Conservation (phyloP, 495 filamentous ascomycete species). For the Penicillium atrosanguineum region DNA sequence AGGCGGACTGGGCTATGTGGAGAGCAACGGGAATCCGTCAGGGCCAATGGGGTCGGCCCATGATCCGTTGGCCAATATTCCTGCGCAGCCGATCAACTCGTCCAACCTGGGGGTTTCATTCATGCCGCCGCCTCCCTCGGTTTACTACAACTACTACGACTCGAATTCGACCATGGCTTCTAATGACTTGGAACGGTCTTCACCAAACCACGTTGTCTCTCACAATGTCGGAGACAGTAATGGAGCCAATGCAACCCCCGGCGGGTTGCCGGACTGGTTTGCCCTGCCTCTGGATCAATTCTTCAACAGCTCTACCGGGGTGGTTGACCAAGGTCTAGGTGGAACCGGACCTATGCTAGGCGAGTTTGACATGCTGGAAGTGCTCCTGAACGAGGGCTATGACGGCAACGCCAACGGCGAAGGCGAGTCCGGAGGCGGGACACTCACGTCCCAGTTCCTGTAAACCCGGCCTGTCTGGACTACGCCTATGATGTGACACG, state of each 20-base stretch:
- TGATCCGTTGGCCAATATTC: conserved; percentile 46
- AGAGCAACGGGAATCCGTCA: conserved; percentile 24
- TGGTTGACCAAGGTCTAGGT: conserved; percentile 49
- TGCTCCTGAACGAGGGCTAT: conserved; percentile 46
- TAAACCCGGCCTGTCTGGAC: conserved; percentile 1
- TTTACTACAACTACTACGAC: conserved; percentile 49
- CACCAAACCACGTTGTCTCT: conserved; percentile 25
- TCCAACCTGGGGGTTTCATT: conserved; percentile 48
- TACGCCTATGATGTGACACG: conserved; percentile 2
- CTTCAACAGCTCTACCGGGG: conserved; percentile 47
- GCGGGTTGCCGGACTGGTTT: conserved; percentile 46
- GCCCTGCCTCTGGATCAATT: conserved; percentile 51
- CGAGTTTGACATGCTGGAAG: conserved; percentile 49
- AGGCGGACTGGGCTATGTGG: conserved; percentile 30
- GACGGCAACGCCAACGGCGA: conserved; percentile 33
- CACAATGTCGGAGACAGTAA: conserved; percentile 32
- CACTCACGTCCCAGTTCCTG: conserved; percentile 22
- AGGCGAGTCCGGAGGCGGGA: conserved; percentile 19
- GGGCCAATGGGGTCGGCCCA: conserved; percentile 31
- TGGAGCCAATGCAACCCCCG: conserved; percentile 24
- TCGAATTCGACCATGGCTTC: conserved; percentile 33
- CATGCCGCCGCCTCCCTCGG: conserved; percentile 49
- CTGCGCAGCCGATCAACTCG: conserved; percentile 48
- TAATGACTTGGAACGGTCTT: conserved; percentile 30
- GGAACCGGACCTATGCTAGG: conserved; percentile 49